Conservation (phyloP, 129 eudicot genomes). For the Logfia minima region DNA sequence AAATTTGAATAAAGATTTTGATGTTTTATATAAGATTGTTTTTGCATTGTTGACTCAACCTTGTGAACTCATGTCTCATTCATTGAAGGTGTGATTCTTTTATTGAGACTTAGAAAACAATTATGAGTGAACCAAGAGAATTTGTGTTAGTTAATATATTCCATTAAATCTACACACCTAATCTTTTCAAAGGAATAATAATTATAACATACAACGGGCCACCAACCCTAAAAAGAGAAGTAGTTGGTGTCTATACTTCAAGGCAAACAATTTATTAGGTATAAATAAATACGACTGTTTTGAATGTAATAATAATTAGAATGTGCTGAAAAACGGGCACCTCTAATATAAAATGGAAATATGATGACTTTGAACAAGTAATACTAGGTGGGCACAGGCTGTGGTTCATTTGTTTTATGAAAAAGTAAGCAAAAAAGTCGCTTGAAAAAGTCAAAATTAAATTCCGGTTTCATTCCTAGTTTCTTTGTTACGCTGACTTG, state of each 20-base stretch:
- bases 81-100: not conserved
- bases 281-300: constrained; percentile 16
- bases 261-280: constrained; percentile 22
- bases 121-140: too few relatives aligned
- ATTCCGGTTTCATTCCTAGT: constrained; percentile 11
- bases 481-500: not conserved
- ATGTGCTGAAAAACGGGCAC: constrained; percentile 40
- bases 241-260: constrained; percentile 28
- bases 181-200: constrained; percentile 1
- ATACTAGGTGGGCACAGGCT: constrained; percentile 26
- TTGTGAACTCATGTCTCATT: not conserved
- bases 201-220: not conserved
- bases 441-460: constrained; percentile 26
- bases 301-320: constrained; percentile 20
- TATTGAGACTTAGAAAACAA: not conserved
- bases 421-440: constrained; percentile 12
- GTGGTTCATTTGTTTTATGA: constrained; percentile 24
- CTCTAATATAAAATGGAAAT: constrained; percentile 1
- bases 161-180: constrained; percentile 17
- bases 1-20: not conserved
- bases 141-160: not conserved
- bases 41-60: not conserved
- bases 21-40: not conserved
- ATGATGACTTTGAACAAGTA: constrained; percentile 20
- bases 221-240: constrained; percentile 40